These are phyloP conservation scores for Pythium plurisporium DNA, from an alignment of 352 stramenopile genomes.

Conservation along the genomic window DNA sequence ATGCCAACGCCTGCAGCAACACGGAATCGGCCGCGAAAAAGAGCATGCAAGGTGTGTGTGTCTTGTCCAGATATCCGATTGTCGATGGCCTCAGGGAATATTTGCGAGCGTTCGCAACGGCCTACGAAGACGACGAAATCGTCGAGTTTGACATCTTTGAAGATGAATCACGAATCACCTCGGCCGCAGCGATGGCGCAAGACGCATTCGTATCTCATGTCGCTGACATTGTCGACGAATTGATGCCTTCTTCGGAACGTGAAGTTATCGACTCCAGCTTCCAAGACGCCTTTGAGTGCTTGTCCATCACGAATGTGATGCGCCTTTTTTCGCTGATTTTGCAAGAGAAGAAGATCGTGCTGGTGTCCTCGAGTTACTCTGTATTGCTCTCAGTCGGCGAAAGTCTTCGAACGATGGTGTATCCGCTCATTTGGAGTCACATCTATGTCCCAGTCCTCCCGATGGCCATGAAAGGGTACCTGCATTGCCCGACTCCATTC, in stretches of 20 bases:
- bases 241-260: not conserved
- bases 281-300: slow-evolving; percentile 49
- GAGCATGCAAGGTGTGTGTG: slow-evolving; percentile 33
- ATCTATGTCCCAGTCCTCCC: slow-evolving; percentile 73
- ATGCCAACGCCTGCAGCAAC: not conserved
- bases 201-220: slow-evolving; percentile 6
- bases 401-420: slow-evolving; percentile 40
- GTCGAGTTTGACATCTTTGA: not conserved
- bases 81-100: slow-evolving; percentile 47
- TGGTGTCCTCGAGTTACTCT: slow-evolving; percentile 66
- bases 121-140: not conserved
- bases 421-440: slow-evolving; percentile 72
- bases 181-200: not conserved
- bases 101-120: slow-evolving; percentile 24
- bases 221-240: not conserved
- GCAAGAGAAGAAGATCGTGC: slow-evolving; percentile 69
- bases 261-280: slow-evolving; percentile 33
- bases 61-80: slow-evolving; percentile 50
- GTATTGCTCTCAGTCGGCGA: slow-evolving; percentile 57
- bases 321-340: slow-evolving; percentile 58
- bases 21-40: not conserved
- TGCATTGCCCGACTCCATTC: slow-evolving; percentile 76
- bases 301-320: slow-evolving; percentile 55
- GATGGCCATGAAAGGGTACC: slow-evolving; percentile 47
- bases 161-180: not conserved